Percentiles rank a stretch among this genome's conserved stretches.
phyloP scores from a whole-genome alignment of 352 stramenopile genomes.

The Phytophthora tentaculata region DNA sequence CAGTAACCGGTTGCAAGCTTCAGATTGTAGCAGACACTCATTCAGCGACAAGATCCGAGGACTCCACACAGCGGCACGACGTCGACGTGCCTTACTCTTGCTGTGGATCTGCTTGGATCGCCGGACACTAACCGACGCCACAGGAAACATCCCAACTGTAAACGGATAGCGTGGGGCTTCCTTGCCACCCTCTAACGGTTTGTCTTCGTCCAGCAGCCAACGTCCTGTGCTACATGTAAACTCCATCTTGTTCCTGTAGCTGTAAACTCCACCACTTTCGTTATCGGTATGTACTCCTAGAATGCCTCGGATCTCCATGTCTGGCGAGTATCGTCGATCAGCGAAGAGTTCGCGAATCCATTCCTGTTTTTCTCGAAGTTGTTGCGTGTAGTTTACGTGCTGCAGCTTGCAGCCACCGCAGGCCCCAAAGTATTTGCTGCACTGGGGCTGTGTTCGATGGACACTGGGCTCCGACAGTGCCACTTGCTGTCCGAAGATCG shows the following conservation, averaged over 20 bases:
- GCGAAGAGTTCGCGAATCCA: constrained; percentile 53
- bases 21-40: constrained; percentile 57
- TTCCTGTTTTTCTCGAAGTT: constrained; percentile 71
- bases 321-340: constrained; percentile 26
- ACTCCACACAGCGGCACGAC: constrained; percentile 50
- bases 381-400: constrained; percentile 61
- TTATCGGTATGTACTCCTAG: constrained; percentile 33
- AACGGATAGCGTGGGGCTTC: constrained; percentile 38
- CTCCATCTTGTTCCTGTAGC: constrained; percentile 88
- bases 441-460: constrained; percentile 45
- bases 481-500: constrained; percentile 50
- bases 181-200: constrained; percentile 9
- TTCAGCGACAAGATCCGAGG: constrained; percentile 73
- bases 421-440: constrained; percentile 62
- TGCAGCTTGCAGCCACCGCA: constrained; percentile 81
- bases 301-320: constrained; percentile 50
- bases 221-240: constrained; percentile 83
- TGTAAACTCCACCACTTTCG: constrained; percentile 22
- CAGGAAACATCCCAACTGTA: constrained; percentile 77
- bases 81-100: constrained; percentile 43
- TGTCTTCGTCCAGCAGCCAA: constrained; percentile 65
- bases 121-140: constrained; percentile 49
- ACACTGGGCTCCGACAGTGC: constrained; percentile 37
- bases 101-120: constrained; percentile 42
- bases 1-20: constrained; percentile 53